phyloP scores from a whole-genome alignment of 1,284 basidiomycete species.

The Malassezia japonica region DNA sequence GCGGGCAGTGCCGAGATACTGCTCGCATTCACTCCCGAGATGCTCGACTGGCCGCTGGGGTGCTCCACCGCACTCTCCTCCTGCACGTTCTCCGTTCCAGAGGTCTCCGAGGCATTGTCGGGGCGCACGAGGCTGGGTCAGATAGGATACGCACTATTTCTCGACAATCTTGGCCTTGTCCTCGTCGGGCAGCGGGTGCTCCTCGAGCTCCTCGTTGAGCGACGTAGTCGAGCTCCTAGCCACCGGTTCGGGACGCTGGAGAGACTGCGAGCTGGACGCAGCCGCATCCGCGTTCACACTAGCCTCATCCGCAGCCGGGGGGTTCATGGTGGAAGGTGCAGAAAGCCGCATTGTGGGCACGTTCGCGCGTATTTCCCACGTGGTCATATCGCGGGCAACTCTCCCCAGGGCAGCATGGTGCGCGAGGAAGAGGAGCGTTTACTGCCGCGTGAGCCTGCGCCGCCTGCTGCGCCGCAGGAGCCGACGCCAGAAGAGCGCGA shows the following conservation, averaged over 20 bases:
- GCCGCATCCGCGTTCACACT: too few species aligned
- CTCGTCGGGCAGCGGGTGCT: conserved; percentile 11
- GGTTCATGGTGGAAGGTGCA: too few species aligned
- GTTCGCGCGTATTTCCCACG: too few species aligned
- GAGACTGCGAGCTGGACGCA: too few species aligned
- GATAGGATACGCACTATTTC: neutral
- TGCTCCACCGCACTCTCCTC: neutral
- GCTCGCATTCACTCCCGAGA: neutral
- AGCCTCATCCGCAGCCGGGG: too few species aligned
- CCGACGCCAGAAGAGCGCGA: neutral
- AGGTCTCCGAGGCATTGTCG: neutral
- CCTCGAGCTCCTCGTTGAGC: conserved; percentile 7
- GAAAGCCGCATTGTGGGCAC: too few species aligned
- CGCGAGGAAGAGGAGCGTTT: neutral
- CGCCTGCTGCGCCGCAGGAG: neutral
- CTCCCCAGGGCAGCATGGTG: too few species aligned
- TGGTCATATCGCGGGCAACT: too few species aligned
- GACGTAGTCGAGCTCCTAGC: too few species aligned
- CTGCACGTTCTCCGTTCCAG: neutral
- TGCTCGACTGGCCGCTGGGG: neutral
- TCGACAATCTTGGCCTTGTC: conserved; percentile 12
- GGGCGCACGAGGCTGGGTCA: conserved; percentile 1
- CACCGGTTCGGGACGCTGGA: too few species aligned
- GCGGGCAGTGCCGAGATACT: neutral
- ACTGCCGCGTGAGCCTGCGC: neutral